phyloP scores from a whole-genome alignment of 2,329 filamentous ascomycete genomes.

The Penicillium sp. region DNA sequence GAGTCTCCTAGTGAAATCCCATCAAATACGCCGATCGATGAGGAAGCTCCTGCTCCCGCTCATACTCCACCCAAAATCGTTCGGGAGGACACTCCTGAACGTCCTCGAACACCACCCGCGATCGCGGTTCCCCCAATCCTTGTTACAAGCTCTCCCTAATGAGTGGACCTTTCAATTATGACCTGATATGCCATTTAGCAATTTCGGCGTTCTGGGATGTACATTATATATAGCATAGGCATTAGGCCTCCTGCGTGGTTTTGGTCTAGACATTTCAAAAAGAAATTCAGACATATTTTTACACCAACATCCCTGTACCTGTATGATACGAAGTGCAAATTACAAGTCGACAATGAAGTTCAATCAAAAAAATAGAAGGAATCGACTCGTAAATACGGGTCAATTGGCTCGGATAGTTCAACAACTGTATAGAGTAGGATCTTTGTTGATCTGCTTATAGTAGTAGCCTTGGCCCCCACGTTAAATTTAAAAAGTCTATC shows the following conservation, averaged over 20 bases:
- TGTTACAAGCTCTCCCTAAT: conserved; percentile 40
- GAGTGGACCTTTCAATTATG: conserved; percentile 14
- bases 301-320: neutral
- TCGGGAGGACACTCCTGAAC: conserved; percentile 21
- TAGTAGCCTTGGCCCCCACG: neutral
- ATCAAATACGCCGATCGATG: conserved; percentile 11
- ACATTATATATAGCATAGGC: neutral
- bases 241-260: neutral
- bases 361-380: no score
- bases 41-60: conserved; percentile 11
- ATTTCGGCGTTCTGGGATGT: neutral
- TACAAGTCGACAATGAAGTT: neutral
- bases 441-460: neutral
- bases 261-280: neutral
- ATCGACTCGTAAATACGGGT: neutral
- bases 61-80: conserved; percentile 4
- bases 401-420: neutral
- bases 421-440: neutral
- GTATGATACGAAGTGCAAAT: neutral
- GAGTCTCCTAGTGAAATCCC: conserved; percentile 25
- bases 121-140: conserved; percentile 44
- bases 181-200: conserved; percentile 10
- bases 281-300: neutral
- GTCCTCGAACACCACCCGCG: conserved; percentile 28
- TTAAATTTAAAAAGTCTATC: neutral